A percentile compares a stretch with the other conserved stretches of the same genome.
Conservation (phyloP, 2,329 filamentous ascomycete genomes). For the Monosporascus sp. region DNA sequence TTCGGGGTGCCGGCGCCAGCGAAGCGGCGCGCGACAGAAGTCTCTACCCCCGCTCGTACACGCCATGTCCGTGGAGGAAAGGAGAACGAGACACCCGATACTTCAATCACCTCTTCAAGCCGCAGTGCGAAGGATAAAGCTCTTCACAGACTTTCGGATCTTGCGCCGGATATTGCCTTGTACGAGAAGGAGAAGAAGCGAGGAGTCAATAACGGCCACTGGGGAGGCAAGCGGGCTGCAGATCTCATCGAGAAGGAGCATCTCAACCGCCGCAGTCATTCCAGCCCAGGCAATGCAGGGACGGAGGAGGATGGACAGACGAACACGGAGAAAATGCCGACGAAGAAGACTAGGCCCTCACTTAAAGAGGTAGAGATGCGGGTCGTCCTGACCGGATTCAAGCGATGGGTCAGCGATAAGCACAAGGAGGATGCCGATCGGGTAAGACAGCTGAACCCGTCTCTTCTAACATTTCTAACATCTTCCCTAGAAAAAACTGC, state of each 20-base stretch:
- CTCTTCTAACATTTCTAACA: constrained; percentile 10
- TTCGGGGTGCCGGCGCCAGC: constrained; percentile 27
- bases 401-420: constrained; percentile 69
- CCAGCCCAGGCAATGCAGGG: constrained; percentile 29
- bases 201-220: constrained; percentile 42
- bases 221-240: constrained; percentile 59
- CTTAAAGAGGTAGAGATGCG: constrained; percentile 65
- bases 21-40: constrained; percentile 25
- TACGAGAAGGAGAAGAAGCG: constrained; percentile 95
- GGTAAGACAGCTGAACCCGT: constrained; percentile 44
- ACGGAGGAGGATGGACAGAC: constrained; percentile 22
- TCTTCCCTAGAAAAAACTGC: constrained; percentile 63
- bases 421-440: constrained; percentile 75
- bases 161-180: constrained; percentile 78
- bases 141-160: constrained; percentile 65
- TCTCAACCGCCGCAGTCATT: constrained; percentile 28
- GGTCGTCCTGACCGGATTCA: constrained; percentile 78
- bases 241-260: constrained; percentile 51
- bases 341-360: constrained; percentile 58
- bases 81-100: constrained; percentile 77
- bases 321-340: constrained; percentile 47
- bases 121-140: constrained; percentile 87
- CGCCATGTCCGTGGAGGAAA: constrained; percentile 58
- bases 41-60: constrained; percentile 48
- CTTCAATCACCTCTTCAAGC: constrained; percentile 60